These are phyloP conservation scores for Termitomyces sp. DNA, from an alignment of 768 basidiomycete species.

Conservation along the genomic window DNA sequence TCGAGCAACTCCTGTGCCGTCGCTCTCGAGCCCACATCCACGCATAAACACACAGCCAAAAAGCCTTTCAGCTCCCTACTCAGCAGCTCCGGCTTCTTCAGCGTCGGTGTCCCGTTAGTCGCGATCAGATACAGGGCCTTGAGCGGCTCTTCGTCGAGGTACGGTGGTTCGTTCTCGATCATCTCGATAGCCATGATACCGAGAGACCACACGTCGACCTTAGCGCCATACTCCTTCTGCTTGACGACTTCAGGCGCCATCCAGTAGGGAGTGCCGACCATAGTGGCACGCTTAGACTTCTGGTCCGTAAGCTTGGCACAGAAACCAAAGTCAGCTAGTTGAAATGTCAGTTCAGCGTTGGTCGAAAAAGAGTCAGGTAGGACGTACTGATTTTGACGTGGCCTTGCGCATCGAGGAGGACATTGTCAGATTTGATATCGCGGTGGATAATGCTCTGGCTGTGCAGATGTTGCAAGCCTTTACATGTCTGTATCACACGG, in stretches of 20 bases:
- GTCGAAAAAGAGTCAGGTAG: background rate
- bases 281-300: conserved; percentile 96
- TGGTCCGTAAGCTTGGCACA: conserved; percentile 95
- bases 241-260: conserved; percentile 99
- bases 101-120: conserved; percentile 96
- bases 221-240: conserved; percentile 95
- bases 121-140: conserved; percentile 95
- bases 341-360: conserved; percentile 3
- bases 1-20: conserved; percentile 84
- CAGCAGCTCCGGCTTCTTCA: conserved; percentile 93
- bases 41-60: conserved; percentile 96
- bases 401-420: conserved; percentile 88
- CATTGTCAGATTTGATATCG: conserved; percentile 96
- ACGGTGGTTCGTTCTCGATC: conserved; percentile 97
- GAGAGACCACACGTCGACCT: conserved; percentile 95
- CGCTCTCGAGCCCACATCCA: conserved; percentile 91
- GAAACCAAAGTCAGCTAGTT: conserved; percentile 91
- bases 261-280: conserved; percentile 98
- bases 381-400: conserved; percentile 95
- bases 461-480: conserved; percentile 90
- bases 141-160: conserved; percentile 92
- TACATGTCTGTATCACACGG: conserved; percentile 72
- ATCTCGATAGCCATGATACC: conserved; percentile 99
- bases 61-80: conserved; percentile 94
- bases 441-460: conserved; percentile 94